Conservation (phyloP, 441 rosid species). For the Theobroma grandiflorum region DNA sequence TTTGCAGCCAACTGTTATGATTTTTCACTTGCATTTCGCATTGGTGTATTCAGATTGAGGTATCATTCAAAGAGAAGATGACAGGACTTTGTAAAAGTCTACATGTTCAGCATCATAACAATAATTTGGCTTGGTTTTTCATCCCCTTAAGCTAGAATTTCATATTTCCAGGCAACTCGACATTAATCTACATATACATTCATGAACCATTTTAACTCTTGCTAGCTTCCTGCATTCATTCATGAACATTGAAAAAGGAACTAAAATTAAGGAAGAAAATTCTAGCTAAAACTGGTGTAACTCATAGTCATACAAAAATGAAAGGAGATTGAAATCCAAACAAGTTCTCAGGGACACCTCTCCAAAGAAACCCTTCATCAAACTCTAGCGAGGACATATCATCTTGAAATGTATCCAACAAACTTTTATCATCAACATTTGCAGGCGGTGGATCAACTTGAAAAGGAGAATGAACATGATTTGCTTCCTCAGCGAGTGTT, state of each 20-base stretch:
- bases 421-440: neutral
- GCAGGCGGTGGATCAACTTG: neutral
- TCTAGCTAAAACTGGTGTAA: neutral
- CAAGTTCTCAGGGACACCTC: neutral
- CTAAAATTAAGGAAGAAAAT: neutral
- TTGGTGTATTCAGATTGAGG: neutral
- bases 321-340: constrained; percentile 3
- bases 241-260: neutral
- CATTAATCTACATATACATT: too few relatives aligned
- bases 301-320: neutral
- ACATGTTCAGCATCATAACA: neutral
- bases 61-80: neutral
- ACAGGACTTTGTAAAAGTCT: neutral
- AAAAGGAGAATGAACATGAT: neutral
- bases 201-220: too few relatives aligned
- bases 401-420: neutral
- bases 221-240: neutral
- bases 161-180: neutral
- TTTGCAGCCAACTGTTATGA: neutral
- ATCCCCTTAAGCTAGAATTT: neutral
- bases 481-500: neutral
- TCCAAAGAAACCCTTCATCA: constrained; percentile 1
- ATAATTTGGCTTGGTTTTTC: neutral
- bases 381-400: neutral
- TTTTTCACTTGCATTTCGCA: neutral